Conservation (phyloP, 192 early-diverging fungal genomes). For the Rhizophagus sp. region DNA sequence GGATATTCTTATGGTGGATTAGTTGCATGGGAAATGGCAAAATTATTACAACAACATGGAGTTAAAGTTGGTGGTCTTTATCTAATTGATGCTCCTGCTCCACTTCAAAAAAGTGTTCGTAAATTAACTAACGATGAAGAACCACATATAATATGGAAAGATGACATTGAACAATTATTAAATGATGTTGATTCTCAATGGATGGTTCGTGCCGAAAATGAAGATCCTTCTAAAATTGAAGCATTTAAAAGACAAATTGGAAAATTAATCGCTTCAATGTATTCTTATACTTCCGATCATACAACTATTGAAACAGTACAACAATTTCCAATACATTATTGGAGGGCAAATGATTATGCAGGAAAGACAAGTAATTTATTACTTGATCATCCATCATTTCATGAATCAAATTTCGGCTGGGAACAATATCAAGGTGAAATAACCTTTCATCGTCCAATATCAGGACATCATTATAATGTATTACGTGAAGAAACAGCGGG, state of each 20-base stretch:
- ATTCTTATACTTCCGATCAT: slow-evolving; percentile 1
- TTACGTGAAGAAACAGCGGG: not conserved
- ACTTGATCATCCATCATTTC: slow-evolving; percentile 26
- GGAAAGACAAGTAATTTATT: slow-evolving; percentile 15
- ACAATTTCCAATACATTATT: slow-evolving; percentile 20
- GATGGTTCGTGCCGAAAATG: slow-evolving; percentile 2
- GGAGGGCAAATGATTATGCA: slow-evolving; percentile 19
- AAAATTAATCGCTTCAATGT: slow-evolving; percentile 8
- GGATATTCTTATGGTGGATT: slow-evolving; percentile 32
- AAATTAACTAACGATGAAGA: not conserved
- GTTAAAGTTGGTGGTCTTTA: slow-evolving; percentile 23
- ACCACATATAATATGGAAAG: slow-evolving; percentile 14
- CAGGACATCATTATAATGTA: slow-evolving; percentile 11
- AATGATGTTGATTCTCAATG: slow-evolving; percentile 27
- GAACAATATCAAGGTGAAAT: slow-evolving; percentile 16
- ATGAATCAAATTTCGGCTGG: slow-evolving; percentile 19
- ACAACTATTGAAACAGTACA: not conserved
- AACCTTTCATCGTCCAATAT: not conserved
- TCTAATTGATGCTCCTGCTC: slow-evolving; percentile 23
- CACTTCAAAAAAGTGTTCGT: not conserved
- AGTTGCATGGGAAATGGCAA: slow-evolving; percentile 30
- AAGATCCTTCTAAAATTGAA: not conserved
- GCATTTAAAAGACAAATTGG: slow-evolving; percentile 3
- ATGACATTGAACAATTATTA: slow-evolving; percentile 25
- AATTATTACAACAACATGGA: not conserved